These are phyloP conservation scores for Vitis rotundifolia DNA, from an alignment of 164 flowering plant species.

Conservation along the genomic window DNA sequence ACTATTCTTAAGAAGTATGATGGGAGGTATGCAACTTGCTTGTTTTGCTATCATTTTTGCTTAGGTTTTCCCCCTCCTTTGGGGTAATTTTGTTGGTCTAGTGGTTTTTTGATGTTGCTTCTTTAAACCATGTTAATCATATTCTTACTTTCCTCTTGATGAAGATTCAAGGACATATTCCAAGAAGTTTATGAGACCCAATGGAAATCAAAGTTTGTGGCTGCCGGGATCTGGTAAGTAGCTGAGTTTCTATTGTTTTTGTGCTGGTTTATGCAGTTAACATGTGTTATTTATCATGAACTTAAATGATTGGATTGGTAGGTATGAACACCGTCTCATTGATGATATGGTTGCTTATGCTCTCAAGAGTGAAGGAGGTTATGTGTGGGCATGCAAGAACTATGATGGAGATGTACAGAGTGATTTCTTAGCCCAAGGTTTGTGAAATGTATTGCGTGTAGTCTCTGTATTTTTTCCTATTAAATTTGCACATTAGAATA, in stretches of 20 bases:
- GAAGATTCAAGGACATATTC: constrained; percentile 82
- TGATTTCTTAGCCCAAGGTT: constrained; percentile 98
- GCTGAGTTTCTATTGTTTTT: background rate
- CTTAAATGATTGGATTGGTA: constrained; percentile 20
- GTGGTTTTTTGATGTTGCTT: background rate
- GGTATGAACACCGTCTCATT: constrained; percentile 97
- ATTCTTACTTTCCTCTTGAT: constrained; percentile 2
- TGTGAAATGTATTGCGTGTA: constrained; percentile 1
- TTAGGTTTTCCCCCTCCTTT: background rate
- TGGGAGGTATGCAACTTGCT: constrained; percentile 67
- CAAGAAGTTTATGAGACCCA: constrained; percentile 76
- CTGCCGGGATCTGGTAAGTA: constrained; percentile 81
- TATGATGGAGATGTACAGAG: constrained; percentile 99
- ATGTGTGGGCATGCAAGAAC: constrained; percentile 98
- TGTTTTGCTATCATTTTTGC: background rate
- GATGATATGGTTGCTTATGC: constrained; percentile 99
- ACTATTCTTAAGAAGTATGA: constrained; percentile 97
- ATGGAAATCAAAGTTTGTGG: constrained; percentile 82
- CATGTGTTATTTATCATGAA: background rate
- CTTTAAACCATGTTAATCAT: background rate
- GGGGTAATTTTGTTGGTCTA: background rate
- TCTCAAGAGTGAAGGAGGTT: constrained; percentile 93
- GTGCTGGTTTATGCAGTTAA: background rate
- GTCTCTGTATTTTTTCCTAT: no score
- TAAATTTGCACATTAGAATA: no score